A percentile compares a stretch with the other conserved stretches of the same genome.
These are phyloP conservation scores for Syzygium grande DNA, from an alignment of 345 rosid genomes.

Conservation along the genomic window DNA sequence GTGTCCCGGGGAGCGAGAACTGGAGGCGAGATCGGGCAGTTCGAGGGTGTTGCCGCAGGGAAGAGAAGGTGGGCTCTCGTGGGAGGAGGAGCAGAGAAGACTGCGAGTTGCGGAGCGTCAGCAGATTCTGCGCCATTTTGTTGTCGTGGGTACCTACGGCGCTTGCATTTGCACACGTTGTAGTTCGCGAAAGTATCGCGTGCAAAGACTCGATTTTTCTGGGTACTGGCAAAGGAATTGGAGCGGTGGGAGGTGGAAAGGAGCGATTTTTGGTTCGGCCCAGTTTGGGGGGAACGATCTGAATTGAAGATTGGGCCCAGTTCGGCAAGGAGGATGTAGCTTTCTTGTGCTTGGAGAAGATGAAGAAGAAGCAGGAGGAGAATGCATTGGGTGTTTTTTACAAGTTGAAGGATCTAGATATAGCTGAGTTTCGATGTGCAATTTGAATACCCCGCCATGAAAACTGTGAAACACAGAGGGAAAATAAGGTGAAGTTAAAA, in stretches of 20 bases:
- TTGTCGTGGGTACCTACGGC: background rate
- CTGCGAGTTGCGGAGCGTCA: slow-evolving; percentile 12
- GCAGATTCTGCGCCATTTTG: slow-evolving; percentile 2
- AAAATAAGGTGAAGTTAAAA: background rate
- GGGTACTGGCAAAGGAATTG: background rate
- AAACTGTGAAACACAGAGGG: background rate
- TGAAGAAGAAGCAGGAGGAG: background rate
- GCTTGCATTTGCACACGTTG: background rate
- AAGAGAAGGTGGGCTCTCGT: slow-evolving; percentile 4
- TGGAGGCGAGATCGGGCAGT: background rate
- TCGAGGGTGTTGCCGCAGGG: background rate
- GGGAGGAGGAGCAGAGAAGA: slow-evolving; percentile 26
- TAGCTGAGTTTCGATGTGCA: background rate
- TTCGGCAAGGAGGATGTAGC: background rate
- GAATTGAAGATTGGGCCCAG: background rate
- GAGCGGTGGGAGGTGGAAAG: background rate
- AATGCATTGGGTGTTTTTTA: background rate
- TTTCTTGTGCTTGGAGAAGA: background rate
- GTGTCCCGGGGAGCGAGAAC: background rate
- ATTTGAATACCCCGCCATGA: background rate
- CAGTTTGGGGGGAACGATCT: background rate
- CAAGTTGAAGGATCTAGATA: background rate
- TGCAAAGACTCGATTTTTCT: background rate
- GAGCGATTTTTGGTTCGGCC: background rate
- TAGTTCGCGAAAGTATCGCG: background rate